Evolutionary conservation across 352 stramenopile species (phyloP).

Genomic region (Peronospora farinosa): DNA sequence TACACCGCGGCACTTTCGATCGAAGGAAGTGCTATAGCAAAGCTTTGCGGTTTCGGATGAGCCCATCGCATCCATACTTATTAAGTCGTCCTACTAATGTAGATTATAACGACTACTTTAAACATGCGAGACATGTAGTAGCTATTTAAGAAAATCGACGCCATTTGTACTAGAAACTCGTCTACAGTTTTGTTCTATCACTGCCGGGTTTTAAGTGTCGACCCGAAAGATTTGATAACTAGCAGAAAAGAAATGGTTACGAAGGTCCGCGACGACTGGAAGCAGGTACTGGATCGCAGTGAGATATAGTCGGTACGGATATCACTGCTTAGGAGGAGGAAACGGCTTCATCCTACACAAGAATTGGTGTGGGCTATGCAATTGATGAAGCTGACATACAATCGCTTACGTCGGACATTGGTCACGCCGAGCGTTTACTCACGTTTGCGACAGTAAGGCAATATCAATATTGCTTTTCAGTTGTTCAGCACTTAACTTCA

Average conservation of each 20-base stretch:
- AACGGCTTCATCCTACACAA: slow-evolving; percentile 49
- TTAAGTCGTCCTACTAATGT: slow-evolving; percentile 17
- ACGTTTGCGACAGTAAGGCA: slow-evolving; percentile 44
- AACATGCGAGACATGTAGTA: slow-evolving; percentile 17
- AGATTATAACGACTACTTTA: slow-evolving; percentile 12
- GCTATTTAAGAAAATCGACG: slow-evolving; percentile 22
- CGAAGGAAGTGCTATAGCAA: slow-evolving; percentile 21
- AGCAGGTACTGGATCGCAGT: slow-evolving; percentile 37
- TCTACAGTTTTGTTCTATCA: neutral
- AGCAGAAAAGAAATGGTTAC: slow-evolving; percentile 32
- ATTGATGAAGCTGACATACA: slow-evolving; percentile 74
- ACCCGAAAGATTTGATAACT: slow-evolving; percentile 1
- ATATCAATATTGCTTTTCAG: neutral
- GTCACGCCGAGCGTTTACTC: slow-evolving; percentile 45
- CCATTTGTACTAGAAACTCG: neutral
- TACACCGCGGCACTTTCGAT: slow-evolving; percentile 24
- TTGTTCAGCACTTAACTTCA: neutral
- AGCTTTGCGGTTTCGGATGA: slow-evolving; percentile 7
- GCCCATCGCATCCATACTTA: slow-evolving; percentile 18
- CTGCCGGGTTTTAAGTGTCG: slow-evolving; percentile 7
- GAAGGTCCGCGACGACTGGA: slow-evolving; percentile 59
- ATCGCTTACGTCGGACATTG: slow-evolving; percentile 52
- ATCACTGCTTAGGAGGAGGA: neutral
- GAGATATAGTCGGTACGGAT: slow-evolving; percentile 56
- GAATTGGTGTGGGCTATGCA: slow-evolving; percentile 65